Evolutionary conservation across 257 asterid species (phyloP), one percentile per base, ranked within the genome.

Genomic region (Scutellaria galericulata): DNA sequence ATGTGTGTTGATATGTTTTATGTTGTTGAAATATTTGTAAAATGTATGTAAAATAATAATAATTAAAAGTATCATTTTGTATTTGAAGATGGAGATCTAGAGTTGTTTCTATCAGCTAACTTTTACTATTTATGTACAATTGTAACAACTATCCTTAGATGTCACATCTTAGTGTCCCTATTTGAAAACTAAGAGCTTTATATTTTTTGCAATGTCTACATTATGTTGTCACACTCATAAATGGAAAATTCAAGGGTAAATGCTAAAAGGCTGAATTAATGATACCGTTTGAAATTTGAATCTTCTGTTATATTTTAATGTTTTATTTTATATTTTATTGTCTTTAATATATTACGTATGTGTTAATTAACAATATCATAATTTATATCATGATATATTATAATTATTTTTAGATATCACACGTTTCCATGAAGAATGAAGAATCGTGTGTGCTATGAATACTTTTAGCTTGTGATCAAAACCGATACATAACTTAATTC

Each of bases 131-230:
- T 1, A 15, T 45, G 67, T 45, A 45, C 47, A 14, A 31, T 45
- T 44, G 42, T 44, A 74, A 73, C 55, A 22, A 65, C 72, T 64
- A 57, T 11, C 57, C 8, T 1, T 44, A 41, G 12, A 45, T 31
- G 59, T 58, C 50, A 51, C 66, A 52, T 39, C 37, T 64, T 8
- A 44, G 4, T 64, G 7, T 14, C 52, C 39, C 12, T 68, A 11
- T 10, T 35, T 14, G n/a, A 13, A 18, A 61, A 15, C 6, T 35
- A 35, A 61, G 6, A 7, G 44, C 15, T 11, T 7, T 66, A 35
- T 18, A 18, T 18, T 18, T 64, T 64, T 15, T 44, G 47, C 14
- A 27, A 31, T 27, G 6, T 7, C 46, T 1, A 13, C 35, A 42
- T n/a, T 59, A 22, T 61, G 39, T 72, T 37, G 39, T 12, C 58